Percentiles rank a stretch among this genome's conserved stretches.
phyloP scores from a whole-genome alignment of 305 asterid genomes.

The Solanum chacoense region DNA sequence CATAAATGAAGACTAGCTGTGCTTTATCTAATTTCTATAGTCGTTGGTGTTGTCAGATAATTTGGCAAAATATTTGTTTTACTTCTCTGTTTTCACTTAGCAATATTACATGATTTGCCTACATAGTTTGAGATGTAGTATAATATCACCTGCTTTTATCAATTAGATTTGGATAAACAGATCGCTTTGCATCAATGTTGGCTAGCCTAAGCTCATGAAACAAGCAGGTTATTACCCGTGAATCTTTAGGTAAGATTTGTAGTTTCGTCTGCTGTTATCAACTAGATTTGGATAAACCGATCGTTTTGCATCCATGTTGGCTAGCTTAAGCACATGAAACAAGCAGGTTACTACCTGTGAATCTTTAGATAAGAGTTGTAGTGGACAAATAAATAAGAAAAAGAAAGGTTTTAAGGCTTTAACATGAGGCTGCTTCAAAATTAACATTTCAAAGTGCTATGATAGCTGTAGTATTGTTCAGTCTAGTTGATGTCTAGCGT shows the following conservation, averaged over 20 bases:
- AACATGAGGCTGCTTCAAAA: background rate
- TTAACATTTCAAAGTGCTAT: background rate
- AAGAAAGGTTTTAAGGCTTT: background rate
- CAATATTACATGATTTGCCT: background rate
- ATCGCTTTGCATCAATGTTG: background rate
- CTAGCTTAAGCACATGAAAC: background rate
- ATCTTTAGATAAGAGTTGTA: background rate
- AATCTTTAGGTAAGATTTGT: background rate
- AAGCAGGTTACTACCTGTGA: background rate
- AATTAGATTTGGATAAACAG: background rate
- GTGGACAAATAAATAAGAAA: background rate
- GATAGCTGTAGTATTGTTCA: background rate
- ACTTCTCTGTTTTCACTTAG: background rate
- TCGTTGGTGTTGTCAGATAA: background rate
- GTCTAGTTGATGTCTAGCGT: background rate
- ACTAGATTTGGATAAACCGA: slow-evolving; percentile 1
- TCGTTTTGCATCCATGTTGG: background rate
- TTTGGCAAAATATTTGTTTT: background rate
- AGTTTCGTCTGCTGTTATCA: background rate
- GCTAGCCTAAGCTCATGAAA: background rate
- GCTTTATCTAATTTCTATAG: background rate
- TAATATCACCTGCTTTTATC: background rate
- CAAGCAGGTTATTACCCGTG: background rate
- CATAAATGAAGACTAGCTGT: background rate
- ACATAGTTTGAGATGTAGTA: background rate